Conservation (phyloP, 495 filamentous ascomycete genomes). For the Xylaria palmicola region DNA sequence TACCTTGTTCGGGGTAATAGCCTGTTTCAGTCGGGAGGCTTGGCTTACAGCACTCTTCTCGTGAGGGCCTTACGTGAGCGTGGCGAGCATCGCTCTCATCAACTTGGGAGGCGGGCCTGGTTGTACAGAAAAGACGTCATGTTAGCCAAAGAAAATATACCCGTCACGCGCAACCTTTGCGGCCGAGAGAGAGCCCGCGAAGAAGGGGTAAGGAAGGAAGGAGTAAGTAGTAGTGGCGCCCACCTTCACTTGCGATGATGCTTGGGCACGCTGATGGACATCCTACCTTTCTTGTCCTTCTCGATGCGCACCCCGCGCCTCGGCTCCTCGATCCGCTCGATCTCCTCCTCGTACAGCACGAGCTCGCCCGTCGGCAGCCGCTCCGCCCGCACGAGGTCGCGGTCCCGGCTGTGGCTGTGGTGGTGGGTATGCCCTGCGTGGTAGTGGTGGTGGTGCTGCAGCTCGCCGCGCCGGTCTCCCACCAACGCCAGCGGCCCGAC, state of each 20-base stretch:
- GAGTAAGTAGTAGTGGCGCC: slow-evolving; percentile 21
- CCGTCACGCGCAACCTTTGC: no score
- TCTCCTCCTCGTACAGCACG: slow-evolving; percentile 53
- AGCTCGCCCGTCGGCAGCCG: slow-evolving; percentile 51
- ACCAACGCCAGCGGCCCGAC: slow-evolving; percentile 56
- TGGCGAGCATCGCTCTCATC: slow-evolving; percentile 72
- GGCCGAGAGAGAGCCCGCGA: not conserved
- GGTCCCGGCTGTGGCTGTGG: slow-evolving; percentile 29
- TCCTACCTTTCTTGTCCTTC: slow-evolving; percentile 85
- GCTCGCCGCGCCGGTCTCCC: slow-evolving; percentile 35
- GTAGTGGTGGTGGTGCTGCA: slow-evolving; percentile 30
- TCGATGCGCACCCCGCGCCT: slow-evolving; percentile 64
- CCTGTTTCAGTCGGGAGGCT: not conserved
- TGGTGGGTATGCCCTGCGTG: no score
- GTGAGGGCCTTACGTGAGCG: slow-evolving; percentile 59
- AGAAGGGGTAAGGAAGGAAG: no score
- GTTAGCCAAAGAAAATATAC: slow-evolving; percentile 3
- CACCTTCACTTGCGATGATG: slow-evolving; percentile 48
- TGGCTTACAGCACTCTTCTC: not conserved
- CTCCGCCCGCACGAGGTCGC: slow-evolving; percentile 48
- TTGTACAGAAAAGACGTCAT: not conserved
- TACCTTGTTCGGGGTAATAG: not conserved
- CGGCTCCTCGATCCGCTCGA: slow-evolving; percentile 52
- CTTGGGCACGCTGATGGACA: slow-evolving; percentile 63
- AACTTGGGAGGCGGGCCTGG: slow-evolving; percentile 59